Conservation (phyloP, 768 basidiomycete genomes). For the Cystofilobasidium ferigula region DNA sequence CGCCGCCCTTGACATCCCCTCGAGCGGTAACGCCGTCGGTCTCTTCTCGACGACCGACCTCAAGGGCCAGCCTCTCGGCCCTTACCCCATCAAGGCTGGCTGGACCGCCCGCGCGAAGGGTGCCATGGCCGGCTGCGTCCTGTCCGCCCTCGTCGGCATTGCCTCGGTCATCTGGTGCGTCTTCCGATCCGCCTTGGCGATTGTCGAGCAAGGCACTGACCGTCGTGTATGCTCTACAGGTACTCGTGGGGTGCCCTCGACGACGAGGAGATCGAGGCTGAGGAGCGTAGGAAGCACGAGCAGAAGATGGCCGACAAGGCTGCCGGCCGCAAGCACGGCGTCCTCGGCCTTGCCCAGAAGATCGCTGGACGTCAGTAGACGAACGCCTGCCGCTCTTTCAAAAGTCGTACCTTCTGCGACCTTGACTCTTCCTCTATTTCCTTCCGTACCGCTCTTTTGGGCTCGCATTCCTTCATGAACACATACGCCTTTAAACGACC, state of each 20-base stretch:
- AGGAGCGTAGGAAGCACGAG: slow-evolving; percentile 38
- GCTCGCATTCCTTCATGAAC: too few species aligned
- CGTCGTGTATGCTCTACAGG: background rate
- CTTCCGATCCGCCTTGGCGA: background rate
- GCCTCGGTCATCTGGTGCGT: slow-evolving; percentile 57
- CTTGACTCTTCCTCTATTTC: background rate
- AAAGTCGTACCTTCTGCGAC: background rate
- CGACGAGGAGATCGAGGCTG: slow-evolving; percentile 70
- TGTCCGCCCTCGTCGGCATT: slow-evolving; percentile 77
- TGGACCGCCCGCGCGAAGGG: slow-evolving; percentile 39
- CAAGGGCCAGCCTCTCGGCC: slow-evolving; percentile 47
- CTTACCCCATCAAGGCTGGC: slow-evolving; percentile 44
- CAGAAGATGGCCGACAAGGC: slow-evolving; percentile 26
- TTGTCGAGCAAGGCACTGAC: background rate
- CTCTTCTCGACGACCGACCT: slow-evolving; percentile 55
- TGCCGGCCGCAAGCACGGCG: slow-evolving; percentile 11
- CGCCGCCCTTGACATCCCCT: slow-evolving; percentile 47
- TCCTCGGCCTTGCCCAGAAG: slow-evolving; percentile 16
- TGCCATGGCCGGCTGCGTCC: slow-evolving; percentile 52
- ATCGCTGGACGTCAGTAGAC: slow-evolving; percentile 4
- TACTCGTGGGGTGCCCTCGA: slow-evolving; percentile 69
- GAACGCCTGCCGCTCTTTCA: background rate
- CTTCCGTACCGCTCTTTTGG: too few species aligned
- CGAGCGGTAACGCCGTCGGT: slow-evolving; percentile 80
- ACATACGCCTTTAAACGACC: too few species aligned